These are phyloP conservation scores for Candida chilensis DNA, from an alignment of 805 yeast species.

Conservation along the genomic window DNA sequence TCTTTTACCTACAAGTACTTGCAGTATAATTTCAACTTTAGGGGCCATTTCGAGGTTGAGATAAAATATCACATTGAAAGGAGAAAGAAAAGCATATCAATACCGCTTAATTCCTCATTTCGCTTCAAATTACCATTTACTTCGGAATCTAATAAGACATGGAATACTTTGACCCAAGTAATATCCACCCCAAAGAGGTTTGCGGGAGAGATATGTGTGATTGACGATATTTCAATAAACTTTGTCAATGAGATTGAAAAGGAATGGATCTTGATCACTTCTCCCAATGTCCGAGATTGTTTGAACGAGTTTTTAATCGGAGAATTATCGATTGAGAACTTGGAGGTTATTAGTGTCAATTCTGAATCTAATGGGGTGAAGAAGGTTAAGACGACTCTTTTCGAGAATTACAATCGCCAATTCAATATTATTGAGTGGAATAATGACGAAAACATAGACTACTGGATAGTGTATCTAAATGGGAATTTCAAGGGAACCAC, in stretches of 20 bases:
- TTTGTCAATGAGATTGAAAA: constrained; percentile 2
- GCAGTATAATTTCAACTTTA: constrained; percentile 7
- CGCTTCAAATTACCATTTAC: constrained; percentile 16
- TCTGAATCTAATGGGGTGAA: constrained; percentile 1
- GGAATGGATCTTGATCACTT: constrained; percentile 14
- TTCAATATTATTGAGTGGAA: constrained; percentile 10
- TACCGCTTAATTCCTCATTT: constrained; percentile 9
- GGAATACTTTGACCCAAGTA: constrained; percentile 13
- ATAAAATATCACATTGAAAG: constrained; percentile 20
- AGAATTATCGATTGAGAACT: constrained; percentile 9
- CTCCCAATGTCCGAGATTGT: constrained; percentile 4
- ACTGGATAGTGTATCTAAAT: constrained; percentile 19
- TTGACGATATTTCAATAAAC: constrained; percentile 4
- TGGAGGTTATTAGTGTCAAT: neutral
- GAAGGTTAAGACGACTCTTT: constrained; percentile 2
- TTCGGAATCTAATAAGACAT: constrained; percentile 7
- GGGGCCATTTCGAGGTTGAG: constrained; percentile 17
- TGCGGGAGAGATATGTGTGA: constrained; percentile 1
- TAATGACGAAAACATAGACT: constrained; percentile 7
- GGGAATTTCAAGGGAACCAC: constrained; percentile 15
- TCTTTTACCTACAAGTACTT: constrained; percentile 15
- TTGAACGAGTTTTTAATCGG: constrained; percentile 10
- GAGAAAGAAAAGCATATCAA: constrained; percentile 9
- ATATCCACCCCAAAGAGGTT: constrained; percentile 3
- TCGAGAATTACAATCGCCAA: constrained; percentile 4